These are phyloP conservation scores for Abortiporus biennis DNA, from an alignment of 1,284 basidiomycete genomes.

Conservation along the genomic window DNA sequence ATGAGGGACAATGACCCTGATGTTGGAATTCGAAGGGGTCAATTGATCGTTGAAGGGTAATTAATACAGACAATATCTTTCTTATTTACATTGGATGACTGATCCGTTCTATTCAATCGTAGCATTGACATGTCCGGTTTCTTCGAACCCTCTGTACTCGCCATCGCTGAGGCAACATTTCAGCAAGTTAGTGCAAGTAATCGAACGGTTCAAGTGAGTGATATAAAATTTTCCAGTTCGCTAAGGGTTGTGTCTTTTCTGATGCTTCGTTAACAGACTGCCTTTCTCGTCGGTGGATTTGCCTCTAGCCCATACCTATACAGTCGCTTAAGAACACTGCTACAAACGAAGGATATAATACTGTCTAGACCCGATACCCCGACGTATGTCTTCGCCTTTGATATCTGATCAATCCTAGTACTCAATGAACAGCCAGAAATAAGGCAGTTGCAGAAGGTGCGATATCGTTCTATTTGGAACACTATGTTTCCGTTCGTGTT, in stretches of 20 bases:
- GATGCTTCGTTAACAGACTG: not conserved
- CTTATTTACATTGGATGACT: not conserved
- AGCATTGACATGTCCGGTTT: constrained; percentile 29
- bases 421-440: constrained; percentile 10
- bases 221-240: not conserved
- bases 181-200: constrained; percentile 19
- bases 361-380: constrained; percentile 26
- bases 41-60: not conserved
- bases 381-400: constrained; percentile 28
- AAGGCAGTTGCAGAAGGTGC: constrained; percentile 32
- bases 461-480: constrained; percentile 28
- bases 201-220: not conserved
- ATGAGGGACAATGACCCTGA: not conserved
- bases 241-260: not conserved
- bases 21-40: not conserved
- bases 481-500: constrained; percentile 28
- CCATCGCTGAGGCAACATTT: constrained; percentile 27
- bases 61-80: not conserved
- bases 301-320: not conserved
- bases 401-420: not conserved
- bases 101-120: not conserved
- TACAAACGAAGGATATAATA: not conserved
- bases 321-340: not conserved
- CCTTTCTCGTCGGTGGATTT: not conserved
- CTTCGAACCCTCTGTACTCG: constrained; percentile 32